phyloP scores from a whole-genome alignment of 2,329 filamentous ascomycete species.

The Paracamarosporium sp. region DNA sequence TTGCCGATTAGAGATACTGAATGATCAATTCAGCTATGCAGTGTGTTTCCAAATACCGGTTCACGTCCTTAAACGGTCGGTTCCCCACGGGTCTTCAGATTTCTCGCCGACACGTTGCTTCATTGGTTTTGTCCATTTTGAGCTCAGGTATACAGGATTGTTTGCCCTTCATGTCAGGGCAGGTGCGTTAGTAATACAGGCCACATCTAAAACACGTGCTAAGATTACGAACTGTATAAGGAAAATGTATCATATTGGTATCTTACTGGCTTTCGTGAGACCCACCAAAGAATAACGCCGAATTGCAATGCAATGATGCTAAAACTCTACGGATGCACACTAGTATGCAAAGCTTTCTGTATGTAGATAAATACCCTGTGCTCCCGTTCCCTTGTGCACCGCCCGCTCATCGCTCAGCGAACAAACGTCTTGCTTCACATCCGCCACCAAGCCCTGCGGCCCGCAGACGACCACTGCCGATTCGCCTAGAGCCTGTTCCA shows the following conservation, averaged over 20 bases:
- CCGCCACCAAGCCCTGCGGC: conserved; percentile 60
- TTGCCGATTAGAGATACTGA: too few relatives aligned
- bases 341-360: conserved; percentile 64
- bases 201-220: too few relatives aligned
- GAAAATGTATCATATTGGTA: not conserved
- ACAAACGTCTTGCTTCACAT: conserved; percentile 62
- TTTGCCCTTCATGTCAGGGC: too few relatives aligned
- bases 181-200: too few relatives aligned
- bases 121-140: too few relatives aligned
- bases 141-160: too few relatives aligned
- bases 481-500: conserved; percentile 68
- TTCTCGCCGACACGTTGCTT: too few relatives aligned
- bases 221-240: too few relatives aligned
- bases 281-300: not conserved
- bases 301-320: not conserved
- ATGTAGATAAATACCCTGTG: conserved; percentile 68
- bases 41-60: too few relatives aligned
- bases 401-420: conserved; percentile 68
- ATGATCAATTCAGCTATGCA: too few relatives aligned
- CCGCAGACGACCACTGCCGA: conserved; percentile 70
- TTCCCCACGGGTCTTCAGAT: too few relatives aligned
- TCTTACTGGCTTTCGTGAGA: not conserved
- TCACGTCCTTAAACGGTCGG: too few relatives aligned
- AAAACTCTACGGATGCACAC: not conserved
- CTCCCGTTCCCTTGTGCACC: conserved; percentile 71